These are phyloP conservation scores for Acanthamoeba triangularis DNA, from an alignment of 208 protist genomes.

Conservation along the genomic window DNA sequence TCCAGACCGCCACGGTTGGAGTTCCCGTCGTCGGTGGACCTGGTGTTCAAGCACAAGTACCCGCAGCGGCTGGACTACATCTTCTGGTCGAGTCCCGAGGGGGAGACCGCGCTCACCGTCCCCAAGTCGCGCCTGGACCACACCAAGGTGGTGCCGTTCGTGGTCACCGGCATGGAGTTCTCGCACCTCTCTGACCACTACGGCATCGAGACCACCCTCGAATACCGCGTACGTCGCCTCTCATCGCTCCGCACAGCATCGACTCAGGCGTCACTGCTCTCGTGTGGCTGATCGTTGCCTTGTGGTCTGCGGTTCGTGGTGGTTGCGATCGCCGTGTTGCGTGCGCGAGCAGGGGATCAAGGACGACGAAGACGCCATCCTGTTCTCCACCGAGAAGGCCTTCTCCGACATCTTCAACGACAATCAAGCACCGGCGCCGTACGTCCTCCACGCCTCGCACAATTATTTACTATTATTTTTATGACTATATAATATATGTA, in stretches of 20 bases:
- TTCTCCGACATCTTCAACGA: constrained; percentile 42
- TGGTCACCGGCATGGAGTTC: constrained; percentile 68
- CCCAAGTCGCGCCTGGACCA: constrained; percentile 54
- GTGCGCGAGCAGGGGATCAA: constrained; percentile 8
- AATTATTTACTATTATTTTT: not conserved
- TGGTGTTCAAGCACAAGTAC: constrained; percentile 77
- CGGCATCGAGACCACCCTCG: constrained; percentile 59
- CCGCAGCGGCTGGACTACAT: constrained; percentile 74
- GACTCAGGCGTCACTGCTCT: not conserved
- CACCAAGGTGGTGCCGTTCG: constrained; percentile 62
- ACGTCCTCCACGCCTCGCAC: not conserved
- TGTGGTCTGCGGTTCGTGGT: not conserved
- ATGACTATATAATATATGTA: no score
- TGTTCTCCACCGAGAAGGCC: constrained; percentile 72
- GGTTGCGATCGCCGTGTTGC: not conserved
- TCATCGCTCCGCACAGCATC: not conserved
- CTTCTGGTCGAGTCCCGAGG: constrained; percentile 50
- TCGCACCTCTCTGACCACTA: constrained; percentile 67
- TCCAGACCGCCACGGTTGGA: constrained; percentile 63
- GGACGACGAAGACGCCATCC: constrained; percentile 59
- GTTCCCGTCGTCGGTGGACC: constrained; percentile 72
- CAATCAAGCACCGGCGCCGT: not conserved
- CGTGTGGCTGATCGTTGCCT: not conserved
- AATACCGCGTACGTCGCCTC: not conserved
- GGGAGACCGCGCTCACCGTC: constrained; percentile 25